Conservation (phyloP, 2,329 filamentous ascomycete genomes). For the Xylaria sp. region DNA sequence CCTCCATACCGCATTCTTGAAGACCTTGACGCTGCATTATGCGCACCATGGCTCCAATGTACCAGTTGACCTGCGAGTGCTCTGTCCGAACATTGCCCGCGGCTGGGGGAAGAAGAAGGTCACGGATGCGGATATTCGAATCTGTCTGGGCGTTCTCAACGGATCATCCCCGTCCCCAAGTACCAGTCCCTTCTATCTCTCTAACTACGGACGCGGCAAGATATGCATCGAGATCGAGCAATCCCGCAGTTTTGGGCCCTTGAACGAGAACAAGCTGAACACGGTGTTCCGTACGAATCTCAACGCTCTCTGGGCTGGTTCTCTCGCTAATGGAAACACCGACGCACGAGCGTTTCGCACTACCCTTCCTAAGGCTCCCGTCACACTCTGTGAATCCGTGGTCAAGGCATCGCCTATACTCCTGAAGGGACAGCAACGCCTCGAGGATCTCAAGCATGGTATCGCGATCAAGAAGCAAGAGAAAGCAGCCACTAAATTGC, state of each 20-base stretch:
- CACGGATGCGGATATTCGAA: slow-evolving; percentile 71
- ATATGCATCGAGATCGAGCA: slow-evolving; percentile 68
- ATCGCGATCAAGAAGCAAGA: slow-evolving; percentile 65
- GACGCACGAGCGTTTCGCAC: slow-evolving; percentile 62
- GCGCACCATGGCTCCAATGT: slow-evolving; percentile 73
- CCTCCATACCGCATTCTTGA: slow-evolving; percentile 74
- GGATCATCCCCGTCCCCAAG: slow-evolving; percentile 44
- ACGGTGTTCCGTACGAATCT: slow-evolving; percentile 66
- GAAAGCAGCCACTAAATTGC: slow-evolving; percentile 50
- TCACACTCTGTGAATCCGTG: slow-evolving; percentile 63
- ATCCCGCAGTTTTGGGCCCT: slow-evolving; percentile 51
- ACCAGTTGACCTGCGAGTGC: slow-evolving; percentile 70
- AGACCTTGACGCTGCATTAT: slow-evolving; percentile 74
- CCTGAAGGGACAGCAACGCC: slow-evolving; percentile 73
- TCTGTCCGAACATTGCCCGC: slow-evolving; percentile 72
- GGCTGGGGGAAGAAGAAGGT: slow-evolving; percentile 79
- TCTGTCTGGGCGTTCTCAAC: slow-evolving; percentile 72
- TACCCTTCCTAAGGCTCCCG: slow-evolving; percentile 65
- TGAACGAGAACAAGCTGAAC: slow-evolving; percentile 65
- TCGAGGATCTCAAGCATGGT: slow-evolving; percentile 75
- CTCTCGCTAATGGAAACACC: slow-evolving; percentile 44
- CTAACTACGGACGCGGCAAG: slow-evolving; percentile 58
- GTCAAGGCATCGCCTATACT: slow-evolving; percentile 67
- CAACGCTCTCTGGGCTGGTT: slow-evolving; percentile 56
- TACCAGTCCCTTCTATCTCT: slow-evolving; percentile 47